Conservation (phyloP, 768 basidiomycete species). For the Neoboletus subvelutipes region DNA sequence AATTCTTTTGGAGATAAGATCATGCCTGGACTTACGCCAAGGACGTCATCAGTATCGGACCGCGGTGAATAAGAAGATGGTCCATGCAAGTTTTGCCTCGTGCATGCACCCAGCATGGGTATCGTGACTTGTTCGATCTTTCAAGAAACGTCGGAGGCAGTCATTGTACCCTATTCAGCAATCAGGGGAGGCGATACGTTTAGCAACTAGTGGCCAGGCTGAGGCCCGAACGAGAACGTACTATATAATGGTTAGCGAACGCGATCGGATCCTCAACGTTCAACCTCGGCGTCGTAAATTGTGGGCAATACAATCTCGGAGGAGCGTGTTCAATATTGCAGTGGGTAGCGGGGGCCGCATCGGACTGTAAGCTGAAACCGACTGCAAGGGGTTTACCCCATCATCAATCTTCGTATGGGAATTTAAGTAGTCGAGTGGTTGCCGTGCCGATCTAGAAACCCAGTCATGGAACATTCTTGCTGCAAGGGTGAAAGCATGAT, state of each 20-base stretch:
- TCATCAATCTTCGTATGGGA: background rate
- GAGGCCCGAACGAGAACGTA: background rate
- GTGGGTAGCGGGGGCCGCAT: background rate
- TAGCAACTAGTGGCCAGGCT: background rate
- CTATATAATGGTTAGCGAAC: background rate
- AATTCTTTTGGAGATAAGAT: background rate
- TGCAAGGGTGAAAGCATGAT: too few species aligned
- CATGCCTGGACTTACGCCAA: background rate
- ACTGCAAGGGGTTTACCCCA: background rate
- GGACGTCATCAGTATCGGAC: background rate
- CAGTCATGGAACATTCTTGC: background rate
- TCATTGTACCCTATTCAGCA: background rate
- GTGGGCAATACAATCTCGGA: background rate
- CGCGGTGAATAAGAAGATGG: background rate
- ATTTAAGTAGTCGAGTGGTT: background rate
- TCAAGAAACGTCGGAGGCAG: background rate
- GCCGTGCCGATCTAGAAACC: background rate
- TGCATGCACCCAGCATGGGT: background rate
- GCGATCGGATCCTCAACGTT: background rate
- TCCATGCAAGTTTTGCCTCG: background rate
- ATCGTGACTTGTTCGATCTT: background rate
- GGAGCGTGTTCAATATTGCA: background rate
- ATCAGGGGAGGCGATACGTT: background rate
- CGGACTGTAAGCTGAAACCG: background rate
- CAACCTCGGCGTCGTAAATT: background rate